A percentile compares a stretch with the other conserved stretches of the same genome.
Conservation (phyloP, 2,329 filamentous ascomycete genomes). For the Pyrenophora teres region DNA sequence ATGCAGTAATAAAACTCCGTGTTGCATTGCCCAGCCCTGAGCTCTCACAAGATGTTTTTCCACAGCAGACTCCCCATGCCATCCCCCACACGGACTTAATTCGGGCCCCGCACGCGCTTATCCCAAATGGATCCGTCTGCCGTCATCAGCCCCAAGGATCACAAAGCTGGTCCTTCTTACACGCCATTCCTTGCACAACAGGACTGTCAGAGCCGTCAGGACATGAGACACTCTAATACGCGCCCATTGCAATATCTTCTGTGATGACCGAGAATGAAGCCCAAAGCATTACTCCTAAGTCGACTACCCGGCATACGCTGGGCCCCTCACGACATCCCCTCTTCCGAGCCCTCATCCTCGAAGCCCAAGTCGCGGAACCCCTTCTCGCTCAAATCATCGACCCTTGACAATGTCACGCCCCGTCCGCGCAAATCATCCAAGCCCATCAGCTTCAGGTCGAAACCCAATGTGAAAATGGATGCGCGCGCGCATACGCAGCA, state of each 20-base stretch:
- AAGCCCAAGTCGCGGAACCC: constrained; percentile 25
- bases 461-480: constrained; percentile 29
- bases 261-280: constrained; percentile 11
- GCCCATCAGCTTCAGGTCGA: constrained; percentile 25
- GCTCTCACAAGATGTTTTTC: neutral
- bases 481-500: constrained; percentile 34
- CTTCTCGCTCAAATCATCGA: constrained; percentile 11
- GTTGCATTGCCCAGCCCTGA: neutral
- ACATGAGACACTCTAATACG: no score
- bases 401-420: neutral
- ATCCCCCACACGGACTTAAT: constrained; percentile 18
- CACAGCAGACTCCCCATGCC: no score
- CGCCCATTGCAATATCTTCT: neutral
- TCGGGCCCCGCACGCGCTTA: constrained; percentile 7
- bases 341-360: constrained; percentile 3
- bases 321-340: constrained; percentile 34
- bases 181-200: neutral
- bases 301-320: constrained; percentile 32
- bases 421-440: constrained; percentile 24
- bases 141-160: no score
- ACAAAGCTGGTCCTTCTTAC: no score
- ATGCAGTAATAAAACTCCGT: no score
- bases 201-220: no score
- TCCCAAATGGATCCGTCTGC: neutral
- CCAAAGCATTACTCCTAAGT: constrained; percentile 7